phyloP scores from a whole-genome alignment of 345 rosid genomes.

The Arabidopsis suecica region DNA sequence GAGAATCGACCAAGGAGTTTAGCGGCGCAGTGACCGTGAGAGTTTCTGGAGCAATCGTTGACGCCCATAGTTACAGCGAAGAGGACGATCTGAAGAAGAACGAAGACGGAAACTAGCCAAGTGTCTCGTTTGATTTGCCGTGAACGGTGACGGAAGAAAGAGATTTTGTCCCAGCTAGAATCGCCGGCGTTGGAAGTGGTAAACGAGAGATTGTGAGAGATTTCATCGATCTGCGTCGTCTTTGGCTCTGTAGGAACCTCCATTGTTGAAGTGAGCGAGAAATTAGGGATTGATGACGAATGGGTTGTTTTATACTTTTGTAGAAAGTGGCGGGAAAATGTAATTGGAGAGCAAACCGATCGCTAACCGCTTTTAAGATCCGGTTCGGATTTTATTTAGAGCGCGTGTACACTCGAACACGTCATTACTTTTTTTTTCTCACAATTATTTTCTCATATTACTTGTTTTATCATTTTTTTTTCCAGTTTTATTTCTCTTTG shows the following conservation, averaged over 20 bases:
- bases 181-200: conserved; percentile 34
- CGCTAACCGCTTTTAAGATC: neutral
- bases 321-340: conserved; percentile 42
- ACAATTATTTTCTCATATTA: no score
- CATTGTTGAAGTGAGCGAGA: conserved; percentile 28
- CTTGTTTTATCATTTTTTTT: no score
- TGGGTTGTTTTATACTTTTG: neutral
- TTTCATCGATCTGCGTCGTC: conserved; percentile 39
- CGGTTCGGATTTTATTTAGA: conserved; percentile 18
- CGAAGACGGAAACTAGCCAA: conserved; percentile 78
- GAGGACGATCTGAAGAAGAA: conserved; percentile 67
- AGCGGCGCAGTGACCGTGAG: conserved; percentile 61
- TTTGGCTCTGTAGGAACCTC: conserved; percentile 33
- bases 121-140: conserved; percentile 71
- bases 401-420: neutral
- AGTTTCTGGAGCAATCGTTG: conserved; percentile 64
- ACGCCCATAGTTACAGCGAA: conserved; percentile 69
- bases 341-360: conserved; percentile 12
- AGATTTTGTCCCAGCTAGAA: conserved; percentile 43
- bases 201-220: conserved; percentile 29
- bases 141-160: conserved; percentile 70
- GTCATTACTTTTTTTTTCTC: neutral
- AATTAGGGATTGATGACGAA: conserved; percentile 27
- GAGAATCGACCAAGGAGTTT: conserved; percentile 56
- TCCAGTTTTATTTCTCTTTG: no score